A percentile compares a stretch with the other conserved stretches of the same genome.
These are phyloP conservation scores for Hemisphaericaspora nanyangensis DNA, from an alignment of 805 yeast species.

Conservation along the genomic window DNA sequence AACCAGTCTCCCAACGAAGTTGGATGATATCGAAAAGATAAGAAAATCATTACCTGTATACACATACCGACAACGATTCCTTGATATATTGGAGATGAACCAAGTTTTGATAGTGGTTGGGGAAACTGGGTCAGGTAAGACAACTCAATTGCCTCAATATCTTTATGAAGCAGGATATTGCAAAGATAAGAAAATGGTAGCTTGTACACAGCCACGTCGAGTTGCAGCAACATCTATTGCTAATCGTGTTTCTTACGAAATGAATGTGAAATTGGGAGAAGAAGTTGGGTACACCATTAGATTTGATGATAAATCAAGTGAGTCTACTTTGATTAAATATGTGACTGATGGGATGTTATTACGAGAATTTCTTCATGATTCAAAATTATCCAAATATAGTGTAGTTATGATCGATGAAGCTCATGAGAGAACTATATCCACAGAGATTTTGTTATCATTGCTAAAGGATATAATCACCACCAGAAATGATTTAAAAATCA, in stretches of 20 bases:
- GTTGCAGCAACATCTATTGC: slow-evolving; percentile 95
- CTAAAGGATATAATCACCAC: slow-evolving; percentile 63
- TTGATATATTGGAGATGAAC: slow-evolving; percentile 55
- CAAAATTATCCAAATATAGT: slow-evolving; percentile 62
- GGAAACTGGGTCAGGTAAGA: slow-evolving; percentile 92
- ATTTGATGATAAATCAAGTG: slow-evolving; percentile 74
- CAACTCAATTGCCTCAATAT: slow-evolving; percentile 90
- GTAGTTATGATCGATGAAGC: slow-evolving; percentile 96
- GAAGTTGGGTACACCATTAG: slow-evolving; percentile 88
- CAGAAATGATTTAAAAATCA: slow-evolving; percentile 66
- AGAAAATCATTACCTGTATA: slow-evolving; percentile 75
- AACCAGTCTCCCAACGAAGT: background rate
- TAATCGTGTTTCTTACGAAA: slow-evolving; percentile 85
- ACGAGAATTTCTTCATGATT: slow-evolving; percentile 78
- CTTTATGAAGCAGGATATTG: slow-evolving; percentile 80
- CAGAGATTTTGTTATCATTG: slow-evolving; percentile 78
- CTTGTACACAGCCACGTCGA: slow-evolving; percentile 92
- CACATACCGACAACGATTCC: slow-evolving; percentile 53
- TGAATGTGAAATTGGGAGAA: slow-evolving; percentile 73
- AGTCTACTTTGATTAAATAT: slow-evolving; percentile 73
- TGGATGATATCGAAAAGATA: slow-evolving; percentile 41
- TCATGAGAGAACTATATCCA: slow-evolving; percentile 91
- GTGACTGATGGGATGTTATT: slow-evolving; percentile 95
- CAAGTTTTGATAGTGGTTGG: slow-evolving; percentile 78
- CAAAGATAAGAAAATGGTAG: slow-evolving; percentile 45